Percentiles rank a stretch among this genome's conserved stretches.
Evolutionary conservation across 805 yeast species (phyloP).

Genomic region (Saccharomycopsis fermentans): DNA sequence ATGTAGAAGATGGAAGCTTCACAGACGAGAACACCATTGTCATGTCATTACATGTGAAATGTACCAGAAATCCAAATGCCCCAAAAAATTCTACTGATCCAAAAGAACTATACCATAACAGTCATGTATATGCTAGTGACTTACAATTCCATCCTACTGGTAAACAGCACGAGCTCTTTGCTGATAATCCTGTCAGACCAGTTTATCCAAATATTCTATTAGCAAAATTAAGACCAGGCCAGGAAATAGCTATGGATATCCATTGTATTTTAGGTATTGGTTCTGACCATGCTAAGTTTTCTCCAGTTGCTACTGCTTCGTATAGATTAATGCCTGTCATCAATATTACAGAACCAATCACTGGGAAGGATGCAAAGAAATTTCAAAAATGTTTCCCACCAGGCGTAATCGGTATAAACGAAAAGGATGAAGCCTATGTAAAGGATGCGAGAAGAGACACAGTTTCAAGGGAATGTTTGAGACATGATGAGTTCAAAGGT

Average conservation of each 20-base stretch:
- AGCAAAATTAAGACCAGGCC: conserved; percentile 94
- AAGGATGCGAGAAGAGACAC: conserved; percentile 91
- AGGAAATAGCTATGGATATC: conserved; percentile 82
- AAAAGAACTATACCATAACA: conserved; percentile 69
- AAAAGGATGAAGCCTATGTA: conserved; percentile 62
- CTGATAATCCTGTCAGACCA: conserved; percentile 57
- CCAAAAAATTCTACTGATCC: conserved; percentile 73
- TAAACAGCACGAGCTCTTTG: conserved; percentile 63
- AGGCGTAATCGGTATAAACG: conserved; percentile 77
- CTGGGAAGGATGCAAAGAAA: conserved; percentile 64
- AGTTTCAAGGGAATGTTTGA: conserved; percentile 89
- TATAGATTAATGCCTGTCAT: conserved; percentile 87
- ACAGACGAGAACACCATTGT: conserved; percentile 88
- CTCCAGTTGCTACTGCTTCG: conserved; percentile 95
- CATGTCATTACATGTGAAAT: conserved; percentile 66
- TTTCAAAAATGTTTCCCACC: conserved; percentile 87
- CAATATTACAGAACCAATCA: conserved; percentile 62
- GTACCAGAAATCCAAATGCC: conserved; percentile 80
- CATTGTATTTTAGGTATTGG: conserved; percentile 91
- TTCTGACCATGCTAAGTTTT: conserved; percentile 92
- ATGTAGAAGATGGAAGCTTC: conserved; percentile 38
- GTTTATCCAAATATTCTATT: conserved; percentile 82
- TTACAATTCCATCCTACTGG: conserved; percentile 89
- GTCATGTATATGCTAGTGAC: conserved; percentile 83
- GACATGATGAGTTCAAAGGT: conserved; percentile 85